Evolutionary conservation across 2,329 filamentous ascomycete species (phyloP).

Genomic region (Alternaria gansuensis): DNA sequence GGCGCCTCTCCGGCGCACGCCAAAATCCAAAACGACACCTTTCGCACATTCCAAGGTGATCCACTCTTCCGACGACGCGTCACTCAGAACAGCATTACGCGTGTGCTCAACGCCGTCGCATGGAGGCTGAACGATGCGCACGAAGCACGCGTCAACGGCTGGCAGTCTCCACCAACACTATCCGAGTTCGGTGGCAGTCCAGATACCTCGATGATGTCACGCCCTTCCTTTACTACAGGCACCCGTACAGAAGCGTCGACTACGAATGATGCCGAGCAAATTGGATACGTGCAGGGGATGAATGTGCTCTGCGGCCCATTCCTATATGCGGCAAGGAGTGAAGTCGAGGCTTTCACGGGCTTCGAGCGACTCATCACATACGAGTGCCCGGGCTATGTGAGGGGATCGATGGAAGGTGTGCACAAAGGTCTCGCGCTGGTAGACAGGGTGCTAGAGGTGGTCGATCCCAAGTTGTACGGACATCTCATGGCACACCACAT

Average conservation of each 20-base stretch:
- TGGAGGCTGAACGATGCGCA: conserved; percentile 89
- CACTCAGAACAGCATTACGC: conserved; percentile 92
- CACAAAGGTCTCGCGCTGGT: conserved; percentile 91
- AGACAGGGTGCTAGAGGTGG: conserved; percentile 88
- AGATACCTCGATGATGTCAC: conserved; percentile 52
- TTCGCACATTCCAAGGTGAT: conserved; percentile 94
- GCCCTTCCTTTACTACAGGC: conserved; percentile 43
- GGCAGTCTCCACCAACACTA: conserved; percentile 60
- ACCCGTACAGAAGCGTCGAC: conserved; percentile 46
- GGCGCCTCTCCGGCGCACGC: conserved; percentile 93
- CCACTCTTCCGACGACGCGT: conserved; percentile 96
- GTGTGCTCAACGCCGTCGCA: conserved; percentile 91
- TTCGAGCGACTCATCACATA: conserved; percentile 87
- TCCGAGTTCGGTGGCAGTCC: conserved; percentile 60
- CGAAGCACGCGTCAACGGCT: conserved; percentile 64
- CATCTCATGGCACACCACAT: conserved; percentile 88
- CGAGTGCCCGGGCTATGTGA: conserved; percentile 92
- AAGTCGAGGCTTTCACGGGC: conserved; percentile 91
- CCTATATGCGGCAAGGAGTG: conserved; percentile 90
- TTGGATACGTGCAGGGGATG: conserved; percentile 98
- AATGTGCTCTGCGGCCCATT: conserved; percentile 97
- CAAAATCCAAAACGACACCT: conserved; percentile 98
- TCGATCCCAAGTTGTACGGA: conserved; percentile 85
- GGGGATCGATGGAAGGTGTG: conserved; percentile 96
- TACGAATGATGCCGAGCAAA: conserved; percentile 67